phyloP scores from a whole-genome alignment of 148 eudicot species.

The Rhododendron kiyosumense region DNA sequence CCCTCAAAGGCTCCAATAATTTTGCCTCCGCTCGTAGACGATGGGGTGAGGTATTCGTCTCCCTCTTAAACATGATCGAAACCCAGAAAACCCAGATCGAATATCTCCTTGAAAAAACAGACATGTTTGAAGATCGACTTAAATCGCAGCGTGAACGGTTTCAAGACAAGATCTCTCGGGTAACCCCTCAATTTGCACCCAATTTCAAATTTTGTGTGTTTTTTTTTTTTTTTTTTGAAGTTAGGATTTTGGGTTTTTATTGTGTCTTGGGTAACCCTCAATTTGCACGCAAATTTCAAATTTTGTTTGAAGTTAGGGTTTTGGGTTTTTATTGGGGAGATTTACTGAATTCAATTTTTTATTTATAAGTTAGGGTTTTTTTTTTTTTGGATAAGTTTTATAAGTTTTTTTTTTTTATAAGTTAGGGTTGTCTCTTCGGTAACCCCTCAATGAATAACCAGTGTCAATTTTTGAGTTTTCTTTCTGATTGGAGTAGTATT shows the following conservation, averaged over 20 bases:
- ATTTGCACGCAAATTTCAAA: neutral
- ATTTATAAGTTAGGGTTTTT: neutral
- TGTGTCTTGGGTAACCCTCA: conserved; percentile 33
- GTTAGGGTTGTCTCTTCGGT: neutral
- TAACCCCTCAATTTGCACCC: conserved; percentile 2
- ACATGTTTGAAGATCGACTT: conserved; percentile 23
- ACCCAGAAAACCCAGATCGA: conserved; percentile 36
- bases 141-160: conserved; percentile 21
- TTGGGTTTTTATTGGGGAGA: neutral
- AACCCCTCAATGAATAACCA: neutral
- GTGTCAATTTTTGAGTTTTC: no score
- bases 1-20: conserved; percentile 8
- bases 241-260: neutral
- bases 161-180: conserved; percentile 41
- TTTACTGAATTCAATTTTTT: neutral
- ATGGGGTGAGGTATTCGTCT: conserved; percentile 39
- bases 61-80: conserved; percentile 24
- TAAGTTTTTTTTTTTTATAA: neutral
- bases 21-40: conserved; percentile 26
- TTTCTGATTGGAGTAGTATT: no score
- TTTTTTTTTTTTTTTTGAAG: neutral
- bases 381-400: neutral
- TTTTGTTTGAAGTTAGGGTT: neutral
- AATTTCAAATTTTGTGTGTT: neutral
- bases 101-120: conserved; percentile 4